Conservation (phyloP, 768 basidiomycete species). For the Lactarius hengduanensis region DNA sequence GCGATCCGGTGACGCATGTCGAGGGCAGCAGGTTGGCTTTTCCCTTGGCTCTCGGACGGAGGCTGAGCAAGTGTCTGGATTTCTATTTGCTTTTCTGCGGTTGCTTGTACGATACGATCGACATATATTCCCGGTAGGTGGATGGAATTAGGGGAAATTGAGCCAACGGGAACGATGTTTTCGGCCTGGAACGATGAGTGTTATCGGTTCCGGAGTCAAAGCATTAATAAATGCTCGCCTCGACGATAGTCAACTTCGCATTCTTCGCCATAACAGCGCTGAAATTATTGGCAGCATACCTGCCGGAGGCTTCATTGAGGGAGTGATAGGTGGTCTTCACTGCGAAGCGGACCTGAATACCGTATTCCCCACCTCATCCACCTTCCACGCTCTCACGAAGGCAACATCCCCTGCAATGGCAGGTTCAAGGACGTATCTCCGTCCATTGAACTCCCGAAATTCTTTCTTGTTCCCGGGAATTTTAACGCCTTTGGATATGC, state of each 20-base stretch:
- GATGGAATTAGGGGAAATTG: slow-evolving; percentile 76
- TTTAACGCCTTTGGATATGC: slow-evolving; percentile 65
- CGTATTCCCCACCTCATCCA: slow-evolving; percentile 86
- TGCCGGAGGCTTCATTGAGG: slow-evolving; percentile 32
- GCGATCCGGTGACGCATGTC: slow-evolving; percentile 73
- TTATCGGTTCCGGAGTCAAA: background rate
- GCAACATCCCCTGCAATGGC: slow-evolving; percentile 81
- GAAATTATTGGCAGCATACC: slow-evolving; percentile 89
- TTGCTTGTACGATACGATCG: slow-evolving; percentile 82
- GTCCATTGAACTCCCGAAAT: slow-evolving; percentile 71
- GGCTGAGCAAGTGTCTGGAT: slow-evolving; percentile 61
- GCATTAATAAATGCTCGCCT: slow-evolving; percentile 43
- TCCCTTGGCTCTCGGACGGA: slow-evolving; percentile 44
- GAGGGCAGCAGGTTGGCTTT: slow-evolving; percentile 45
- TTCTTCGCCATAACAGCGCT: slow-evolving; percentile 84
- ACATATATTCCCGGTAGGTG: slow-evolving; percentile 87
- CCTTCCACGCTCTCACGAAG: slow-evolving; percentile 89
- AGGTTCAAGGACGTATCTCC: slow-evolving; percentile 77
- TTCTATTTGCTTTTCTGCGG: slow-evolving; percentile 76
- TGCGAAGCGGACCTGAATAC: slow-evolving; percentile 67
- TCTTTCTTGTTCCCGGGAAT: slow-evolving; percentile 78
- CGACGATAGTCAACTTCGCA: slow-evolving; percentile 86
- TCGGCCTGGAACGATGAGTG: slow-evolving; percentile 61
- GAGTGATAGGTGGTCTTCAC: background rate
- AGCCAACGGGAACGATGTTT: slow-evolving; percentile 80